These are phyloP conservation scores for Citrullus mucosospermus DNA, from an alignment of 306 rosid genomes.

Conservation along the genomic window DNA sequence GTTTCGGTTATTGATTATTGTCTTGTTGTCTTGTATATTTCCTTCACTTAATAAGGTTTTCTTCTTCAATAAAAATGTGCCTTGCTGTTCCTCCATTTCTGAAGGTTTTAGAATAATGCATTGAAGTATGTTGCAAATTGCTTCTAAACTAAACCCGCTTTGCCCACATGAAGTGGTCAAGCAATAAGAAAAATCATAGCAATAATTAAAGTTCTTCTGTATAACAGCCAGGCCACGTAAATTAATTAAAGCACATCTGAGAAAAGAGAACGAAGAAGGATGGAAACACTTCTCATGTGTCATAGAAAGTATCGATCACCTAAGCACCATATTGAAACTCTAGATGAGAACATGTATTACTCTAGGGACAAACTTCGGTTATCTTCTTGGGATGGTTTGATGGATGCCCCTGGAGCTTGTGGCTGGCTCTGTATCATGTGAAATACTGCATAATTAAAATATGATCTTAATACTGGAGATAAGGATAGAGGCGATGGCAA, in stretches of 20 bases:
- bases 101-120: background rate
- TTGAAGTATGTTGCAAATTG: background rate
- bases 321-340: background rate
- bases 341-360: background rate
- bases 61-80: background rate
- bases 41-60: background rate
- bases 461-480: background rate
- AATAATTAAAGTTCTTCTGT: background rate
- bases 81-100: background rate
- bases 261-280: background rate
- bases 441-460: slow-evolving; percentile 12
- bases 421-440: slow-evolving; percentile 38
- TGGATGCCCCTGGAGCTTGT: slow-evolving; percentile 20
- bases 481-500: slow-evolving; percentile 1
- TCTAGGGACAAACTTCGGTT: background rate
- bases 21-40: background rate
- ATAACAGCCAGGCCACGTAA: background rate
- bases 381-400: slow-evolving; percentile 11
- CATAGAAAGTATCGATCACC: background rate
- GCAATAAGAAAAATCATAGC: background rate
- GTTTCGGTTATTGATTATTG: background rate
- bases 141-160: background rate
- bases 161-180: background rate
- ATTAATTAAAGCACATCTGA: background rate
- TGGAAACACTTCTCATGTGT: background rate